These are phyloP conservation scores for Mortierella sp. DNA, from an alignment of 371 early-diverging fungal species.

Conservation along the genomic window DNA sequence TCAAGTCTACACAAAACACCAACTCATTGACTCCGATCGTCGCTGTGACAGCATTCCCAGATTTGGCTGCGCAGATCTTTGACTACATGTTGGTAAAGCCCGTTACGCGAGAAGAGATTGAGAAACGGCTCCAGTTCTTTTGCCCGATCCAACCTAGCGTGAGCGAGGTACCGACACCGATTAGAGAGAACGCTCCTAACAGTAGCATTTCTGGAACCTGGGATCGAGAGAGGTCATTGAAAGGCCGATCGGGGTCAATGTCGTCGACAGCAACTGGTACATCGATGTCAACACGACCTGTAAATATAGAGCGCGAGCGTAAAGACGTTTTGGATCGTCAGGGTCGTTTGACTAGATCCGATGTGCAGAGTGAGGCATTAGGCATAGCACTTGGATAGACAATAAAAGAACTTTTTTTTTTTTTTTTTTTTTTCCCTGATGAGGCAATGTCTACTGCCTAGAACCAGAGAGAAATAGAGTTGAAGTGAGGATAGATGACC, in stretches of 20 bases:
- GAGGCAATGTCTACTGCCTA: neutral
- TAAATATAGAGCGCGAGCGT: slow-evolving; percentile 6
- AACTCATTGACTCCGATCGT: slow-evolving; percentile 81
- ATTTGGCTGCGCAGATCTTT: slow-evolving; percentile 71
- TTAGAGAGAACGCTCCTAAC: slow-evolving; percentile 22
- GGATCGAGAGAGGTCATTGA: slow-evolving; percentile 1
- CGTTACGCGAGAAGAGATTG: slow-evolving; percentile 73
- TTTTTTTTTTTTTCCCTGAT: neutral
- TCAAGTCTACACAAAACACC: slow-evolving; percentile 90
- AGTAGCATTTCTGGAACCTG: neutral
- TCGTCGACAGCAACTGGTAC: neutral
- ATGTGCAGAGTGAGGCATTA: neutral
- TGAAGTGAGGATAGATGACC: neutral
- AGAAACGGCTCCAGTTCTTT: slow-evolving; percentile 63
- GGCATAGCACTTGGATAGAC: neutral
- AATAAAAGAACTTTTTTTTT: neutral
- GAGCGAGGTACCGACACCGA: slow-evolving; percentile 41
- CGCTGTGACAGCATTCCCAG: slow-evolving; percentile 81
- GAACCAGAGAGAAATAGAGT: neutral
- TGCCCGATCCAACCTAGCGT: slow-evolving; percentile 55
- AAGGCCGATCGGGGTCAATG: neutral
- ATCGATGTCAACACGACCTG: neutral
- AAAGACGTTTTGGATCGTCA: slow-evolving; percentile 4
- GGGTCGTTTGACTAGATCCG: slow-evolving; percentile 3
- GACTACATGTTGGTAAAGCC: slow-evolving; percentile 83